Conservation (phyloP, 257 asterid species). For the Solanum pinnatisectum region DNA sequence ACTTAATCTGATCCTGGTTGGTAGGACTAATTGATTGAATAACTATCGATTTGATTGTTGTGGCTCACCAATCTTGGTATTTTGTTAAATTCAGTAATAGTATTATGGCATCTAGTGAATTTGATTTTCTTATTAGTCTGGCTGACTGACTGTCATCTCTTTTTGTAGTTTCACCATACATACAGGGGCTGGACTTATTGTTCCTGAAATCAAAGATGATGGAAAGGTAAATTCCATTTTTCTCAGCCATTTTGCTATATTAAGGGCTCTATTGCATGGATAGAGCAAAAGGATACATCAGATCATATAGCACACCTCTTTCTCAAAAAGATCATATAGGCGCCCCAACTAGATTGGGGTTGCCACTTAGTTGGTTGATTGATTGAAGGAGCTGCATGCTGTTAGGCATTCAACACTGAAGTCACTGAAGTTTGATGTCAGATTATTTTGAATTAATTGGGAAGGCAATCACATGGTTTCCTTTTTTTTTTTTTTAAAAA, state of each 20-base stretch:
- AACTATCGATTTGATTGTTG: not conserved
- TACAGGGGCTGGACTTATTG: conserved; percentile 86
- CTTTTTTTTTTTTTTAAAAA: not conserved
- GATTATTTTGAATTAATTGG: not conserved
- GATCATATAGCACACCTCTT: not conserved
- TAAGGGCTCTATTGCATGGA: not conserved
- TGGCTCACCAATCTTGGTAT: not conserved
- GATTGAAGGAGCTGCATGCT: not conserved
- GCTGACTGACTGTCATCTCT: not conserved
- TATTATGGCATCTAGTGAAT: not conserved
- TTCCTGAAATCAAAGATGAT: conserved; percentile 85
- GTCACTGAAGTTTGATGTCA: not conserved
- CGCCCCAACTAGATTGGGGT: not conserved
- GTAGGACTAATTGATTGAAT: not conserved
- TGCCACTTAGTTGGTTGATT: not conserved
- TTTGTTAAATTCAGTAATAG: not conserved
- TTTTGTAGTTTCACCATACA: conserved; percentile 68
- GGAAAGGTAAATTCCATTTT: conserved; percentile 54
- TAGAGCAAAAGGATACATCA: not conserved
- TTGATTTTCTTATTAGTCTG: not conserved
- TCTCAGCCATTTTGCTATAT: not conserved
- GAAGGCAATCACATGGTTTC: not conserved
- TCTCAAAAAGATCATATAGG: not conserved
- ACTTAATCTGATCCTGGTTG: not conserved
- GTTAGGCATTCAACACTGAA: not conserved